phyloP scores from a whole-genome alignment of 805 yeast genomes.

The Wickerhamiella australiensis region DNA sequence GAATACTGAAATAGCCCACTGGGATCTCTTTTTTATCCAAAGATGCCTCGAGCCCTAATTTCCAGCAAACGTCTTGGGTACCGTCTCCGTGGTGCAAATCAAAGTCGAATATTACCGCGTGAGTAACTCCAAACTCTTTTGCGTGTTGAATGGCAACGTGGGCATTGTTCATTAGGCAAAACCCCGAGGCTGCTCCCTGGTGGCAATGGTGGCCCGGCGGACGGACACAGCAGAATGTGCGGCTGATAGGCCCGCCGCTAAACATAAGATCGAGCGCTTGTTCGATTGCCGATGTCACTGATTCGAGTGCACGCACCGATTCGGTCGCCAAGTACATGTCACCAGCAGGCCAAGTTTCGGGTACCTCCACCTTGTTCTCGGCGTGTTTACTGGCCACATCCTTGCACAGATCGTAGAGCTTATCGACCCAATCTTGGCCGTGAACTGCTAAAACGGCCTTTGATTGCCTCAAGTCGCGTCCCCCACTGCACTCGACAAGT shows the following conservation, averaged over 20 bases:
- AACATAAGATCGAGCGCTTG: constrained; percentile 50
- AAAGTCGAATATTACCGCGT: constrained; percentile 69
- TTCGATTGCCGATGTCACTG: constrained; percentile 67
- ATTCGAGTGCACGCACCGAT: constrained; percentile 59
- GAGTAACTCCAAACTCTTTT: constrained; percentile 52
- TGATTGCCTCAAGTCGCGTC: constrained; percentile 28
- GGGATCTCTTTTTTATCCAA: constrained; percentile 13
- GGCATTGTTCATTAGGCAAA: constrained; percentile 69
- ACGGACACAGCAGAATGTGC: constrained; percentile 56
- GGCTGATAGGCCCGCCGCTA: constrained; percentile 17
- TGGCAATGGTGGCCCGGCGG: constrained; percentile 88
- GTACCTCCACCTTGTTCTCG: constrained; percentile 54
- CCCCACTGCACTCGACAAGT: constrained; percentile 27
- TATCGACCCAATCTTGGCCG: constrained; percentile 60
- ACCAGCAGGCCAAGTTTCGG: constrained; percentile 71
- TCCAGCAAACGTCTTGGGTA: constrained; percentile 76
- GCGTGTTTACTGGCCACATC: constrained; percentile 45
- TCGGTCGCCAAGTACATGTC: constrained; percentile 62
- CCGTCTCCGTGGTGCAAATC: constrained; percentile 89
- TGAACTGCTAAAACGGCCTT: constrained; percentile 58
- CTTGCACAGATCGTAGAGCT: constrained; percentile 44
- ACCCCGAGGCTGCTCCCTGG: constrained; percentile 73
- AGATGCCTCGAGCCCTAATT: constrained; percentile 38
- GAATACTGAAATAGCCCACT: constrained; percentile 72
- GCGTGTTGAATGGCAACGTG: constrained; percentile 77